These are phyloP conservation scores for Arthrobotrys conoides DNA, from an alignment of 2,329 filamentous ascomycete genomes.

Conservation along the genomic window DNA sequence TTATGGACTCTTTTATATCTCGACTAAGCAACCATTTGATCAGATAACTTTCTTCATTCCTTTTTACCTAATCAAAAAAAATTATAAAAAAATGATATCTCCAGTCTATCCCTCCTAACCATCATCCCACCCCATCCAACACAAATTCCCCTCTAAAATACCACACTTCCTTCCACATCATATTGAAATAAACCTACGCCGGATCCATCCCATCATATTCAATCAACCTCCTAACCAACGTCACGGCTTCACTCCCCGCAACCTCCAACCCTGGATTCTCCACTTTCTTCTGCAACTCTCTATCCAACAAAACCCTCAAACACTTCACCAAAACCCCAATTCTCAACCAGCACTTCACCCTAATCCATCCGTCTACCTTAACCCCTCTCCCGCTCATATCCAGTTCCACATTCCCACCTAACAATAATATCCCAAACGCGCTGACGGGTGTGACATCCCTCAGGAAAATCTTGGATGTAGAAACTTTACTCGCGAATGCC, in stretches of 20 bases:
- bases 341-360: constrained; percentile 89
- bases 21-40: too few species aligned
- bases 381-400: constrained; percentile 90
- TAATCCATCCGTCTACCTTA: constrained; percentile 91
- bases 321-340: constrained; percentile 91
- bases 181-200: constrained; percentile 5
- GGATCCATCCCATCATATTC: constrained; percentile 88
- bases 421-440: constrained; percentile 85
- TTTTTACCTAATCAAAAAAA: too few species aligned
- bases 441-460: constrained; percentile 94
- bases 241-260: constrained; percentile 77
- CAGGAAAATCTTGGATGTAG: constrained; percentile 90
- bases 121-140: neutral
- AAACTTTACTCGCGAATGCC: constrained; percentile 91
- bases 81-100: too few species aligned
- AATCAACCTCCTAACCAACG: constrained; percentile 82
- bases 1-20: too few species aligned
- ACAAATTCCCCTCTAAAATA: constrained; percentile 30
- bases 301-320: constrained; percentile 87
- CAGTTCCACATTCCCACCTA: constrained; percentile 84
- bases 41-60: too few species aligned
- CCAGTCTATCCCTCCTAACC: too few species aligned
- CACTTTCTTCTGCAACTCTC: constrained; percentile 83
- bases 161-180: constrained; percentile 13
- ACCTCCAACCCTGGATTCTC: constrained; percentile 78